Evolutionary conservation across 108 stramenopile species (phyloP), one percentile per base, ranked within the genome.

Genomic region (Nitzschia palea): DNA sequence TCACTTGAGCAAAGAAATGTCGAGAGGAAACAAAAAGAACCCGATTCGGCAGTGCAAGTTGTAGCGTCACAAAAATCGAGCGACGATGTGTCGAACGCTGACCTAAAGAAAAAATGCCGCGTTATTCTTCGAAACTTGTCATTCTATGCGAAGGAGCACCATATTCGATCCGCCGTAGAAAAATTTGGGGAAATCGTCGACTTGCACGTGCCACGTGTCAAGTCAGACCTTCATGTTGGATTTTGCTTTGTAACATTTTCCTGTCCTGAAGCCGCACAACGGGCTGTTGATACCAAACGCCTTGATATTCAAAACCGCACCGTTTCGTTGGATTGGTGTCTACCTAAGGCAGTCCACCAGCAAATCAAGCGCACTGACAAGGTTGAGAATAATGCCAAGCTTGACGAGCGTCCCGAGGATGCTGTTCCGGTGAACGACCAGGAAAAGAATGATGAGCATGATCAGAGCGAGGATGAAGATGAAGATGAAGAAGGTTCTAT

Each of bases 171-270:
- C 12, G 67, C 70, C 37, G 63, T 97, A 73, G 82, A 86, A 76
- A 44, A 62, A 28, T 93, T 83, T 80, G 95, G 95, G 35, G 50
- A 68, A 4, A 70, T 95, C 1, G 52, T 73, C 17, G 88, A 93
- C 32, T 76, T 97, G 33, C 89, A 95, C 68, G 40, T 97, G 17
- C 95, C 96, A 10, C 79, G 65, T 1, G 95, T 95, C 12, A 68
- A 81, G 29, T 62, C 42, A 55, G 70, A 66, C 48, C 40, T 61
- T 35, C 93, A 92, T 83, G 78, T 91, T 31, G 97, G 97, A 50
- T 98, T 95, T 73, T 87, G 81, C n/a, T 98, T 98, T 69, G 94
- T 94, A 0, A 95, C 94, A 3, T 98, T 95, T 84, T 72, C 68
- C 12, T 81, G 81, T 60, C 60, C 79, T 1, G 43, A 40, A 15